These are phyloP conservation scores for Thalassiosira mediterranea DNA, from an alignment of 352 stramenopile genomes.

Conservation along the genomic window DNA sequence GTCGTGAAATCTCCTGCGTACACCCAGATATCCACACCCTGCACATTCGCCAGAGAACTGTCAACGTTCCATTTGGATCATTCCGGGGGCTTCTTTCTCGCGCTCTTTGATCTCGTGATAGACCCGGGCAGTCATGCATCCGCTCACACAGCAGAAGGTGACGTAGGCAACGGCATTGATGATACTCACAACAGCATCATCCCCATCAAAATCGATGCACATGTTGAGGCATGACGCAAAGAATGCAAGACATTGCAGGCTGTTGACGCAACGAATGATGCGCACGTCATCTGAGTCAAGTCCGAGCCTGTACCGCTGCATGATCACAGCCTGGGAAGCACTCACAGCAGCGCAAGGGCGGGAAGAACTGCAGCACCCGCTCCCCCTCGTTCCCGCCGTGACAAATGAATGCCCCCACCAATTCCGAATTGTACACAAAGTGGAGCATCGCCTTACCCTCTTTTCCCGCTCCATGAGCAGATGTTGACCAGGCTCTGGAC, in stretches of 20 bases:
- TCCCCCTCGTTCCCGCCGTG: conserved; percentile 88
- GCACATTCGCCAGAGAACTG: too few species aligned
- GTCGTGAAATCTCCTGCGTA: too few species aligned
- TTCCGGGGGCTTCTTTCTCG: conserved; percentile 62
- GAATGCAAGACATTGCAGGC: conserved; percentile 84
- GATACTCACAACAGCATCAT: conserved; percentile 61
- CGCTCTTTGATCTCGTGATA: conserved; percentile 91
- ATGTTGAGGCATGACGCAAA: conserved; percentile 83
- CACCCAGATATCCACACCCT: too few species aligned
- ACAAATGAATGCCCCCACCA: conserved; percentile 91
- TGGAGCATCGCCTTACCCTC: conserved; percentile 89
- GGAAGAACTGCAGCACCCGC: conserved; percentile 91
- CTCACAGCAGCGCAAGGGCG: conserved; percentile 91
- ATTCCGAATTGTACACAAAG: conserved; percentile 88
- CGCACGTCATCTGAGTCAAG: conserved; percentile 93
- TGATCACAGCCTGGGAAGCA: conserved; percentile 89
- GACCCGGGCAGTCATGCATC: conserved; percentile 93
- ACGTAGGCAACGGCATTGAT: conserved; percentile 90
- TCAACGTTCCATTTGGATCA: conserved; percentile 57
- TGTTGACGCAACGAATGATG: conserved; percentile 94
- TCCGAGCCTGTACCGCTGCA: conserved; percentile 89
- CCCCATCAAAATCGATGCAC: conserved; percentile 86
- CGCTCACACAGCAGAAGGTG: conserved; percentile 90
- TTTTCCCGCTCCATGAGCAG: conserved; percentile 91
- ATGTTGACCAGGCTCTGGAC: conserved; percentile 94